phyloP scores from a whole-genome alignment of 148 eudicot genomes.

The Chenopodium quinoa region DNA sequence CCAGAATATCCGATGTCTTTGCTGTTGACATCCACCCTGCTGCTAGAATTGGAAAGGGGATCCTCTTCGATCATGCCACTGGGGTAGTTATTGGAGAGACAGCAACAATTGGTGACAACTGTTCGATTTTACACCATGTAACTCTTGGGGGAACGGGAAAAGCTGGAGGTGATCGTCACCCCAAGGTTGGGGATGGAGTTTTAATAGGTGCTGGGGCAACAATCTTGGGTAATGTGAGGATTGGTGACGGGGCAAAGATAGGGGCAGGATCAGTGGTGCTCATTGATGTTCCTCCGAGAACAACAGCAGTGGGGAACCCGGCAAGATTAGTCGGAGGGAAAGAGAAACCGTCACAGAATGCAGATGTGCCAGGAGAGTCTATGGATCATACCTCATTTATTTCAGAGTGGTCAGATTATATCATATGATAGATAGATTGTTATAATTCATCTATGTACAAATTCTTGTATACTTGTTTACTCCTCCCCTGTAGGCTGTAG shows the following conservation, averaged over 20 bases:
- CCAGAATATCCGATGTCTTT: conserved; percentile 57
- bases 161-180: conserved; percentile 58
- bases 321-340: conserved; percentile 64
- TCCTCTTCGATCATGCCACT: conserved; percentile 72
- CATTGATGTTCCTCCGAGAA: conserved; percentile 58
- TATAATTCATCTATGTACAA: neutral
- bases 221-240: conserved; percentile 53
- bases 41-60: conserved; percentile 54
- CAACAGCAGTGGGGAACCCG: conserved; percentile 68
- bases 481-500: neutral
- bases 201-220: conserved; percentile 70
- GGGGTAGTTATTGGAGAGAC: conserved; percentile 80
- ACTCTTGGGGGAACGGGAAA: conserved; percentile 73
- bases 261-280: conserved; percentile 72
- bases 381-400: conserved; percentile 75
- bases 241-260: conserved; percentile 72
- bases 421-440: conserved; percentile 28
- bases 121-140: conserved; percentile 63
- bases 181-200: conserved; percentile 66
- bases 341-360: conserved; percentile 42
- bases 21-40: conserved; percentile 71
- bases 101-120: conserved; percentile 56
- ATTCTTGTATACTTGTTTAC: neutral
- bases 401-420: conserved; percentile 48
- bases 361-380: conserved; percentile 56